These are phyloP conservation scores for Aphanomyces stellatus DNA, from an alignment of 352 stramenopile genomes.

Conservation along the genomic window DNA sequence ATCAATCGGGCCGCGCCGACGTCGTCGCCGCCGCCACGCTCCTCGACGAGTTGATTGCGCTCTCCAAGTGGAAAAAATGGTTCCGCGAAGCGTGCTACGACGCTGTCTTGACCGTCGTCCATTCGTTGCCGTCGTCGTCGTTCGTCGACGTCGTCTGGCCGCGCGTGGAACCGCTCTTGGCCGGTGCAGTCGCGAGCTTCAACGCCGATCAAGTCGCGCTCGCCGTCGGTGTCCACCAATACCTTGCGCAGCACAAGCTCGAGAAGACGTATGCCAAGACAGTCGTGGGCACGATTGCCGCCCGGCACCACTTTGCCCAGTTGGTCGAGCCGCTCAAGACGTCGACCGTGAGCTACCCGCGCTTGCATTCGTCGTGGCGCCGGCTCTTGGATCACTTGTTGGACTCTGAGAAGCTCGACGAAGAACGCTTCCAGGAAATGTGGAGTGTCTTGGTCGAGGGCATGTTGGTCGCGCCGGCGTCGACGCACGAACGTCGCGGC, in stretches of 20 bases:
- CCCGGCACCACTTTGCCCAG: slow-evolving; percentile 49
- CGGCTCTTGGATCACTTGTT: slow-evolving; percentile 69
- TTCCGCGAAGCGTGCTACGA: slow-evolving; percentile 74
- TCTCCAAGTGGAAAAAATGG: slow-evolving; percentile 80
- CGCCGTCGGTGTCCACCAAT: slow-evolving; percentile 61
- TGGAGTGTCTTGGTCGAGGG: slow-evolving; percentile 81
- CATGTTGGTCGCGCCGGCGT: slow-evolving; percentile 37
- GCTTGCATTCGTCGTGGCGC: slow-evolving; percentile 69
- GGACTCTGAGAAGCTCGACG: slow-evolving; percentile 36
- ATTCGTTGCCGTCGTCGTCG: slow-evolving; percentile 32
- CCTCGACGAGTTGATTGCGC: slow-evolving; percentile 31
- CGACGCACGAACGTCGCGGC: slow-evolving; percentile 70
- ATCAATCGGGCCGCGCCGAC: slow-evolving; percentile 59
- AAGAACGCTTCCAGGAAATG: slow-evolving; percentile 60
- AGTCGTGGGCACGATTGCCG: slow-evolving; percentile 34
- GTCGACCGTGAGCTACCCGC: slow-evolving; percentile 64
- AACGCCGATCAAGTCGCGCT: slow-evolving; percentile 78
- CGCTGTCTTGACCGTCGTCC: slow-evolving; percentile 47
- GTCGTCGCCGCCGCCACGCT: slow-evolving; percentile 33
- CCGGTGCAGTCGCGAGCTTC: slow-evolving; percentile 33
- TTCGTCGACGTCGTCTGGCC: slow-evolving; percentile 26
- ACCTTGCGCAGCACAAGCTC: slow-evolving; percentile 39
- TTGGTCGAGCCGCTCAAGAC: slow-evolving; percentile 55
- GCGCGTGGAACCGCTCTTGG: slow-evolving; percentile 30
- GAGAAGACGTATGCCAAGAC: slow-evolving; percentile 24